phyloP scores from a whole-genome alignment of 306 rosid genomes.

The Calophaca sinica region DNA sequence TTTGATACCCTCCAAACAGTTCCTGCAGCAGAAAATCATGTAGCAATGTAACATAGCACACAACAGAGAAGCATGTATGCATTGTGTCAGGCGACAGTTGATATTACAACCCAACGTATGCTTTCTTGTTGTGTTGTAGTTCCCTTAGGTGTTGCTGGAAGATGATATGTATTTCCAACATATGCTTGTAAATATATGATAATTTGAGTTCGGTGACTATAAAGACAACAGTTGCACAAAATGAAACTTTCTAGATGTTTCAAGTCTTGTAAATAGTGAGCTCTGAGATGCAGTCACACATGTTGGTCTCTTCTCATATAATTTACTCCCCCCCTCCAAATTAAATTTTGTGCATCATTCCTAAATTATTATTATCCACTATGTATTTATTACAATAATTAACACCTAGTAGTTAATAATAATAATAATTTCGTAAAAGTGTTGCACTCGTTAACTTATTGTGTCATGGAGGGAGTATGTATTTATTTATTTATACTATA shows the following conservation, averaged over 20 bases:
- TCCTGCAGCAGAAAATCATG: constrained; percentile 36
- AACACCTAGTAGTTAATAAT: no score
- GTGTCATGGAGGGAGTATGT: no score
- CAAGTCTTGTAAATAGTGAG: background rate
- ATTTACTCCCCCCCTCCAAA: no score
- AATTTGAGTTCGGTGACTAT: constrained; percentile 12
- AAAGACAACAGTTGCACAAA: constrained; percentile 11
- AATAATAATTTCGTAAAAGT: no score
- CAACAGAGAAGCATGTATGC: constrained; percentile 18
- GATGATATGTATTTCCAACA: constrained; percentile 1
- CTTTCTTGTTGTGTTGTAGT: constrained; percentile 20
- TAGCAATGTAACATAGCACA: constrained; percentile 38
- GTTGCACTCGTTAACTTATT: no score
- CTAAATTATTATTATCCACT: no score
- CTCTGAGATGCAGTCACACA: no score
- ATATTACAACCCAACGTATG: background rate
- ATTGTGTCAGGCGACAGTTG: background rate
- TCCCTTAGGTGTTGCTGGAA: constrained; percentile 21
- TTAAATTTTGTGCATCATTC: no score
- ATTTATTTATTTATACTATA: no score
- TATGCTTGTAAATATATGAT: constrained; percentile 30
- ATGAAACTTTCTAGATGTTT: background rate
- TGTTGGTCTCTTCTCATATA: no score
- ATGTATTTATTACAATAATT: no score
- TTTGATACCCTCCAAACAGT: constrained; percentile 48